Evolutionary conservation across 2,329 filamentous ascomycete genomes (phyloP).

Genomic region (Penicillium glabrum): DNA sequence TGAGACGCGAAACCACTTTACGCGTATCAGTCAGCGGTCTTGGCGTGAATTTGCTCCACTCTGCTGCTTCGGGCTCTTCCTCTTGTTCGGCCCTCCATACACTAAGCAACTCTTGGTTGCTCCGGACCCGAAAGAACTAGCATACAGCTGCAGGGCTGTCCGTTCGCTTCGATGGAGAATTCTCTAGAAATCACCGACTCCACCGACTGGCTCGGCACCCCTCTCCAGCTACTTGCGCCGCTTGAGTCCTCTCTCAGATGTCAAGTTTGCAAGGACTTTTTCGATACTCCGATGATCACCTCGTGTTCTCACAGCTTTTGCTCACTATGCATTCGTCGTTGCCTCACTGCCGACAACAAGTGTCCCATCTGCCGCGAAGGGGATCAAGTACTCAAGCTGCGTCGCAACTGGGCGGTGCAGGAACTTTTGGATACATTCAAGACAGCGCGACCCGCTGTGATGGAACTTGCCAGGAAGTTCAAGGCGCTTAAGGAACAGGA

Average conservation of each 20-base stretch:
- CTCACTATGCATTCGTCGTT: conserved; percentile 88
- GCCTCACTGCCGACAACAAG: conserved; percentile 77
- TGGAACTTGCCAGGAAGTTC: conserved; percentile 63
- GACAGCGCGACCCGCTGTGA: conserved; percentile 59
- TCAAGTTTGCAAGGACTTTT: conserved; percentile 98
- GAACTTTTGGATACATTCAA: conserved; percentile 81
- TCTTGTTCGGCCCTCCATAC: background rate
- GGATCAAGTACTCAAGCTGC: conserved; percentile 81
- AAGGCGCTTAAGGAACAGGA: conserved; percentile 55
- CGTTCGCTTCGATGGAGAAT: conserved; percentile 30
- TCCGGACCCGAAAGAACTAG: background rate
- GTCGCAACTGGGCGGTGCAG: conserved; percentile 80
- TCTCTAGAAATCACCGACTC: conserved; percentile 44
- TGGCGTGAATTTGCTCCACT: conserved; percentile 27
- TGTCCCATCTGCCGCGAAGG: conserved; percentile 79
- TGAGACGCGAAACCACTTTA: conserved; percentile 39
- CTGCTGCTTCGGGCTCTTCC: conserved; percentile 6
- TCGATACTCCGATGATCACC: conserved; percentile 89
- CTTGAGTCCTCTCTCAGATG: conserved; percentile 86
- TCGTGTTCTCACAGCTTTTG: conserved; percentile 96
- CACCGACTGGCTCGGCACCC: conserved; percentile 51
- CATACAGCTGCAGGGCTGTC: background rate
- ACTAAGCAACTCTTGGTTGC: background rate
- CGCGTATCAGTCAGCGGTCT: conserved; percentile 45
- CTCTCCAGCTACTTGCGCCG: conserved; percentile 43